These are phyloP conservation scores for Talaromyces nanjingensis DNA, from an alignment of 495 filamentous ascomycete genomes.

Conservation along the genomic window DNA sequence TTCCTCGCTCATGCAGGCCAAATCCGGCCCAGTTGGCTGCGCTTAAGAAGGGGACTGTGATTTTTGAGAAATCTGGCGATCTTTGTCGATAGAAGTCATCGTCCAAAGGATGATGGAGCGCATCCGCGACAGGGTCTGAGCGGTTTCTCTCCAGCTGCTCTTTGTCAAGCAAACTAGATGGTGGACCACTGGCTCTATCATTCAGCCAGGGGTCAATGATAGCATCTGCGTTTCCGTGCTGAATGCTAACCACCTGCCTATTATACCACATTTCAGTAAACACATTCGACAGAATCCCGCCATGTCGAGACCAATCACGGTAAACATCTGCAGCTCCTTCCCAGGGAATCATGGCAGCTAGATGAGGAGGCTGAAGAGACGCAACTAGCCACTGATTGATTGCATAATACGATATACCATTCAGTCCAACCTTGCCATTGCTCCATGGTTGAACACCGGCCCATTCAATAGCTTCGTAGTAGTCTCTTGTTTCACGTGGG, in stretches of 20 bases:
- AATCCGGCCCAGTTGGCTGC: conserved; percentile 1
- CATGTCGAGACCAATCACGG: conserved; percentile 44
- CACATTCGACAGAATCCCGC: conserved; percentile 47
- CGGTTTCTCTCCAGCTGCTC: not conserved
- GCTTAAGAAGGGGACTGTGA: not conserved
- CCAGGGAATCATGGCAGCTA: conserved; percentile 48
- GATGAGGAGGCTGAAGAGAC: conserved; percentile 39
- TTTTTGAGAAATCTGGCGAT: not conserved
- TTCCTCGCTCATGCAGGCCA: conserved; percentile 8
- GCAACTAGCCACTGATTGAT: conserved; percentile 49
- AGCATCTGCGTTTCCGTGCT: conserved; percentile 39
- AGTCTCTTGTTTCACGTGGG: conserved; percentile 34
- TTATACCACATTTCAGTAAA: conserved; percentile 51
- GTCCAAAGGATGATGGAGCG: not conserved
- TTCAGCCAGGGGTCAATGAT: not conserved
- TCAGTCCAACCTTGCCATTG: conserved; percentile 43
- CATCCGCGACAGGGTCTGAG: not conserved
- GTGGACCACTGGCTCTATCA: not conserved
- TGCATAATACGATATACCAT: conserved; percentile 48
- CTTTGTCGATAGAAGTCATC: not conserved
- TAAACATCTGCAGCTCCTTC: conserved; percentile 51
- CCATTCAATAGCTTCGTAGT: conserved; percentile 48
- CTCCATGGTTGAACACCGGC: conserved; percentile 43
- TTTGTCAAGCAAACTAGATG: not conserved
- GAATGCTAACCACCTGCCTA: conserved; percentile 46